Base-by-base conservation (phyloP, 106 monocot genomes). In the Iris macrosiphon region DNA sequence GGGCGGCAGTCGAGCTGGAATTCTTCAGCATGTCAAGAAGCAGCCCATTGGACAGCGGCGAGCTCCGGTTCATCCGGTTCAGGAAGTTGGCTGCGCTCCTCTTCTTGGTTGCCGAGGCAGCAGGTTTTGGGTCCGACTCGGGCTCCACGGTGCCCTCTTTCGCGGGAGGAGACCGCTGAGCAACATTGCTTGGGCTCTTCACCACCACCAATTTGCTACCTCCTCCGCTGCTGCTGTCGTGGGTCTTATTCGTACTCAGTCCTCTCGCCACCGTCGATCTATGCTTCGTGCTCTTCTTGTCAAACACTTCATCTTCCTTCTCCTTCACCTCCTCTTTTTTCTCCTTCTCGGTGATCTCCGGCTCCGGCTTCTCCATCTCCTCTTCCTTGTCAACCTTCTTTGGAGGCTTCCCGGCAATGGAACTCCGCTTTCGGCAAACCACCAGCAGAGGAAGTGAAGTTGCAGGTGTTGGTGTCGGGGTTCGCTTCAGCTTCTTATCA, bases 361-460 rank as follows among this genome's bases (percentile, higher is more conserved):
- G 27, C 42, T 59, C 43, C 6, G 43, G 34, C 6, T 29, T 24
- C 39, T 39, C 40, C 40, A 25, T 49, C 54, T 37, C 66, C 15
- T 31, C 56, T 47, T 56, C 57, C 40, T 17, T 18, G 8, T 48
- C 57, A 12, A 16, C n/a, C 2, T 27, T 28, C 20, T 48, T 49
- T 13, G 21, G 15, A 0, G 48, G 48, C 46, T 67, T 67, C 33
- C 14, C 18, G 22, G 57, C 11, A 8, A 67, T 29, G 38, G 47
- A 38, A 49, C 57, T 67, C 10, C 57, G 67, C 34, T 67, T 67
- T 28, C 58, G 47, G 49, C 67, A 67, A 14, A 29, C 58, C 10
- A 67, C 54, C 3, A 67, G 33, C 44, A 28, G 57, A 30, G 11
- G 48, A 26, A 14, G 31, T n/a, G 54, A 32, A 3, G 20, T 31